Evolutionary conservation across 2,329 filamentous ascomycete species (phyloP), one percentile per base, ranked within the genome.

Genomic region (Apiospora arundinis): DNA sequence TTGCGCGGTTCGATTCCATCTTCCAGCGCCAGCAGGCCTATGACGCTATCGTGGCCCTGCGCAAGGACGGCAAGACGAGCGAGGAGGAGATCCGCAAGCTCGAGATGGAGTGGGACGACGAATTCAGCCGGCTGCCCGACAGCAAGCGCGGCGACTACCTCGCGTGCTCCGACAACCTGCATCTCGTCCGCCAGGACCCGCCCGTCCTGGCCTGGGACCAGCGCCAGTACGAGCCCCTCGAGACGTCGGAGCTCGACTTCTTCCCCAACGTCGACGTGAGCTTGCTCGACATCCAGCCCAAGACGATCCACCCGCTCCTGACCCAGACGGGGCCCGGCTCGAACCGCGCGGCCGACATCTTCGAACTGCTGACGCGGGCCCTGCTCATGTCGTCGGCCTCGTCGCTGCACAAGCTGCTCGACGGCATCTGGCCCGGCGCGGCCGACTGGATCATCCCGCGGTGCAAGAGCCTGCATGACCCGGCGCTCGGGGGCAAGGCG

Each of bases 251-350:
- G 0, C 77, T 86, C 0, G 95, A 97, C 74, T 92, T 94, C 76
- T 93, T 86, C 79, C 94, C 93, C 1, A 83, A 86, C 32, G 80
- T 85, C 11, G 82, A 85, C 8, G 83, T 89, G 70, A 82, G 84
- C 14, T 87, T 95, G 4, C 79, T 95, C 21, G 92, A 95, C 78
- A 83, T 94, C 72, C 88, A 91, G 74, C 92, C 93, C 4, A 86
- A 87, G 74, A 78, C 84, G 2, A 81, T 86, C 72, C 84, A 86
- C 75, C 84, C 83, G 1, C 75, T 88, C 1, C 76, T 91, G 25
- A 84, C 84, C 8, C 78, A 87, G 70, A 81, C 81, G 70, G 86
- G 87, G 0, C 79, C 82, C 2, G 72, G 70, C 1, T 81, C 80
- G 1, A 81, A 76, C 37, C 83, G 83, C 52, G 78, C 83, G 1